Evolutionary conservation across 179 eudicot species (phyloP), one percentile per base, ranked within the genome.

Genomic region (Silene coronaria): DNA sequence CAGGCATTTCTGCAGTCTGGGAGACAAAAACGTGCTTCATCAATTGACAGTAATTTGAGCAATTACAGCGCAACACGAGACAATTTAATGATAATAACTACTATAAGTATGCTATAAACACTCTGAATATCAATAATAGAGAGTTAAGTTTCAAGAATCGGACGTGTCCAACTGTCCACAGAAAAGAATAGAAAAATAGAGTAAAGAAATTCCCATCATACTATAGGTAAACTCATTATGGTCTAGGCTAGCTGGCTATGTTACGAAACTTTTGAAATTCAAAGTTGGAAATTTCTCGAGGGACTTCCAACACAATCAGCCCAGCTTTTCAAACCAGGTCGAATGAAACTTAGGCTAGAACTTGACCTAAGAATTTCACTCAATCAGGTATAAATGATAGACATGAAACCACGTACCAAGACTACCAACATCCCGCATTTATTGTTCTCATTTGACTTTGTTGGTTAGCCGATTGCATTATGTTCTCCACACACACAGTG

Each of bases 1-100:
- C 97, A 73, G 99, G 99, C 99, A 95, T 95, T 83, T 95, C 99
- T 84, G 97, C 99, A 78, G 97, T 95, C 99, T 95, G 83, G 57
- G 83, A 84, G 68, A 51, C 74, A 85, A n/a, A 82, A 6, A 61
- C 24, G 2, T 73, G 28, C 14, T 30, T 42, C 21, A 48, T 77
- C 72, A 79, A 69, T 24, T 59, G 46, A 62, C 5, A 66, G 74
- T 36, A 24, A 48, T 32, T 28, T 27, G 57, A 61, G 70, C 65
- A 30, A 42, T 22, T 45, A 27, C 51, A 68, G 13, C 36, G 4
- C 19, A 51, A 2, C 11, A 14, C 70, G 21, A 13, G 67, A 10
- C 34, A 17, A 64, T n/a, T 30, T 42, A 42, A 14, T 19, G 11
- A 42, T 10, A 45, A 61, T 3, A 45, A 61, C 1, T 6, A 34